Base-by-base conservation (phyloP, 768 basidiomycete genomes). In the Paxillus ammoniavirescens region DNA sequence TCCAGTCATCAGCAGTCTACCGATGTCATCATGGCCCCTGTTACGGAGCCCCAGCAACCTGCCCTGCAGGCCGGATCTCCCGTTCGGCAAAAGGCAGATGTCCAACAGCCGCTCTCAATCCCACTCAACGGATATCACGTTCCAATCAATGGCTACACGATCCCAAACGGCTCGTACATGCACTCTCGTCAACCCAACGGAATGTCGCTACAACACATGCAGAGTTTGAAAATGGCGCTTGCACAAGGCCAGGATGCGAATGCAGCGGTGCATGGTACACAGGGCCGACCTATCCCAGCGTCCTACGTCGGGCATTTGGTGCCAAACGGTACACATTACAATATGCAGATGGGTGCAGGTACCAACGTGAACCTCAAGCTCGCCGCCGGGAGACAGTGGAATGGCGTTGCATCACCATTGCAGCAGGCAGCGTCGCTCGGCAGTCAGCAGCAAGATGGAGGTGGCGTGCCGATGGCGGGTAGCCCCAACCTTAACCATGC, bases 181-280 rank as follows among this genome's bases (percentile, higher is more conserved):
- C 73, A 61, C 42, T 61, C 56, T 44, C 72, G 71, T 47, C 75
- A 73, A 43, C 69, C 70, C 4, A 73, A 72, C 42, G 72, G 73
- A 2, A 64, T 87, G 43, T 81, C 74, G 33, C 54, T 72, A 17
- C 86, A 87, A 55, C 84, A 86, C 60, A 72, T 86, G 65, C 82
- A 84, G 64, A 77, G 73, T 50, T 61, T 86, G 40, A 85, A 86
- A 68, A 69, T 78, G 8, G 81, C 78, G 4, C 79, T 84, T 53
- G 78, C 77, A 35, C 71, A 68, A 49, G 69, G 65, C 15, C 74
- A 72, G 54, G 79, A 78, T 42, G 59, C 75, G 36, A 71, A 72
- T 49, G 46, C 49, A 43, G 59, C 67, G 40, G 61, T 73, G 49
- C 76, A 75, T 47, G 60, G 66, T 40, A 48, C 66, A 49, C 61